Base-by-base conservation (phyloP, 371 early-diverging fungal species). In the Circinella minor region DNA sequence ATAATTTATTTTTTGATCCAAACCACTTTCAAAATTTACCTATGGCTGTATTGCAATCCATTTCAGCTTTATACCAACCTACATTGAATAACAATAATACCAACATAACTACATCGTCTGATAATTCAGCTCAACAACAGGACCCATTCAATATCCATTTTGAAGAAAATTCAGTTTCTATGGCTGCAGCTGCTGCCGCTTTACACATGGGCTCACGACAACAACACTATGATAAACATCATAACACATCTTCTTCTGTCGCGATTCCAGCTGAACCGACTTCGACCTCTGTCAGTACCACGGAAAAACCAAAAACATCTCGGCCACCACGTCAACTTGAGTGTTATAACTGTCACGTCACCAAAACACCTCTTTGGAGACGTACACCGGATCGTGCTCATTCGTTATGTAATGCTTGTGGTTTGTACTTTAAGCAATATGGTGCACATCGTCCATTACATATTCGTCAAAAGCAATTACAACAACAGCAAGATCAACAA, bases 371-470 rank as follows among this genome's bases (percentile, higher is more conserved):
- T 17, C 86, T 95, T 20, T 95, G 95, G 95, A 82, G 94, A 38
- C 85, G 93, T 46, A 93, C 94, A 36, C 88, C 90, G 37, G 93
- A 93, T 70, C 85, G 90, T 68, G 82, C 83, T 65, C 92, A 93
- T 71, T 89, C 89, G 49, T 83, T 95, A 20, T 95, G 95, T 80
- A 95, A 95, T 76, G 94, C 95, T 4, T 95, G 95, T 76, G 93
- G 93, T 51, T 81, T 92, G 15, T 94, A 92, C 79, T 90, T 80
- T 69, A 93, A 92, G 81, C 91, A 90, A 66, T 91, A 92, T 72
- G 85, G 88, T 18, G 76, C 82, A 2, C 92, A 93, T 71, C 88
- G 92, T 48, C 94, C 93, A 9, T 74, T 89, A 48, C 84, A 87
- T 66, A 79, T 88, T 4, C 87, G 89, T 57, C 86, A 86, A 71